These are phyloP conservation scores for Hirsutella rhossiliensis DNA, from an alignment of 2,329 filamentous ascomycete species.

Conservation along the genomic window DNA sequence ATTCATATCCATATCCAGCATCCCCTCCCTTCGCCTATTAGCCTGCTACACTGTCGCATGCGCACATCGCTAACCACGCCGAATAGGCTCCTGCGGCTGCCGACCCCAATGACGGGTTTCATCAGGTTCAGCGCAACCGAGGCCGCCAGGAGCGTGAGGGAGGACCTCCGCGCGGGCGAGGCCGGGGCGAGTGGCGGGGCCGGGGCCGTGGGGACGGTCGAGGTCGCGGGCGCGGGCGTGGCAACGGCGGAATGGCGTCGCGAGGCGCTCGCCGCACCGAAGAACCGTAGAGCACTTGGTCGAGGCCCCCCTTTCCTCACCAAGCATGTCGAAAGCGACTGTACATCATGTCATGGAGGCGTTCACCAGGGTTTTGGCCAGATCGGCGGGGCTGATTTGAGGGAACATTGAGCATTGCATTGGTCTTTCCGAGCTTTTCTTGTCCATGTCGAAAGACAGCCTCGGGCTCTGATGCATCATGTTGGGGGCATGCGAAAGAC, in stretches of 20 bases:
- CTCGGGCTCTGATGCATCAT: not conserved
- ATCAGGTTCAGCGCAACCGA: constrained; percentile 54
- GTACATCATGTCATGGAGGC: constrained; percentile 29
- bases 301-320: constrained; percentile 15
- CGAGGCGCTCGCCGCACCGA: constrained; percentile 26
- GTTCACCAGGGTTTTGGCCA: constrained; percentile 18
- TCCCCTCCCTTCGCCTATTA: not conserved
- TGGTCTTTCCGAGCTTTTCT: constrained; percentile 5
- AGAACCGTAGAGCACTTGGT: constrained; percentile 21
- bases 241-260: constrained; percentile 21
- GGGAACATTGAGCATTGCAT: constrained; percentile 16
- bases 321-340: constrained; percentile 19
- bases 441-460: not conserved
- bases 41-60: not conserved
- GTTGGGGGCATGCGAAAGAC: not conserved
- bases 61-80: constrained; percentile 1
- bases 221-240: constrained; percentile 27
- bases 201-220: constrained; percentile 38
- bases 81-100: constrained; percentile 21
- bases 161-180: constrained; percentile 25
- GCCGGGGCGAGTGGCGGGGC: constrained; percentile 37
- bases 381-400: constrained; percentile 12
- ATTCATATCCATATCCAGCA: not conserved
- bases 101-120: constrained; percentile 54
- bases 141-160: constrained; percentile 41